Evolutionary conservation across 2,329 filamentous ascomycete genomes (phyloP).

Genomic region (Laburnicola sp.): DNA sequence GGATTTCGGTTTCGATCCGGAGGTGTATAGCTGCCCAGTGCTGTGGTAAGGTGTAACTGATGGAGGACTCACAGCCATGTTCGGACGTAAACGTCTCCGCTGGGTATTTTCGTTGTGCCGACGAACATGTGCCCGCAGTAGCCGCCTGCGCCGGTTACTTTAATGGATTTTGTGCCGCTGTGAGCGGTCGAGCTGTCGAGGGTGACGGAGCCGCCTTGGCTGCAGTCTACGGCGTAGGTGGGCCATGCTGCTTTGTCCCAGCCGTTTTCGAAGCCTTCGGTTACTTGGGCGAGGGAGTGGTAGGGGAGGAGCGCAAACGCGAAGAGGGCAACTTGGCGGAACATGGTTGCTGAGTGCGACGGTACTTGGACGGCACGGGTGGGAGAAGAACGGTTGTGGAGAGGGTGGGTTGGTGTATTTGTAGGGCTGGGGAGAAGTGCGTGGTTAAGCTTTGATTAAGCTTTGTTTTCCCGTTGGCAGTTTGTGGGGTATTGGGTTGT

Average conservation of each 20-base stretch:
- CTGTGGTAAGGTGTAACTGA: constrained; percentile 1
- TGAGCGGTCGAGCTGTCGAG: constrained; percentile 62
- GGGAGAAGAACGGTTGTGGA: constrained; percentile 14
- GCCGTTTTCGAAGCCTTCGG: constrained; percentile 61
- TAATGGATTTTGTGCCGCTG: constrained; percentile 69
- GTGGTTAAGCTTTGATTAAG: constrained; percentile 6
- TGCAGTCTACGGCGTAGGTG: constrained; percentile 62
- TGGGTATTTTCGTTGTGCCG: constrained; percentile 60
- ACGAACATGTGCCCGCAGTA: constrained; percentile 60
- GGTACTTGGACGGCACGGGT: not conserved
- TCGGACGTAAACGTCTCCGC: constrained; percentile 61
- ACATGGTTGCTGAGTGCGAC: constrained; percentile 41
- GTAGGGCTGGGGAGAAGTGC: not conserved
- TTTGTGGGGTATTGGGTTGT: not conserved
- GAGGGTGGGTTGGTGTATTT: constrained; percentile 12
- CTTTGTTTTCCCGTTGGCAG: not conserved
- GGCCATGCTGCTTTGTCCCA: constrained; percentile 63
- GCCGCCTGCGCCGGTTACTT: constrained; percentile 68
- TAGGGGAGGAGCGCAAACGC: constrained; percentile 52
- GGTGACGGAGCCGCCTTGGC: constrained; percentile 60
- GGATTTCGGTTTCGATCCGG: no score
- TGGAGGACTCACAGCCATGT: constrained; percentile 57
- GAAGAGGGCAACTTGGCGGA: constrained; percentile 50
- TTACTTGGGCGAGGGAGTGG: constrained; percentile 57
- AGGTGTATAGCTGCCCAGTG: no score